Conservation (phyloP, 441 rosid genomes). For the Syzygium syzygioides region DNA sequence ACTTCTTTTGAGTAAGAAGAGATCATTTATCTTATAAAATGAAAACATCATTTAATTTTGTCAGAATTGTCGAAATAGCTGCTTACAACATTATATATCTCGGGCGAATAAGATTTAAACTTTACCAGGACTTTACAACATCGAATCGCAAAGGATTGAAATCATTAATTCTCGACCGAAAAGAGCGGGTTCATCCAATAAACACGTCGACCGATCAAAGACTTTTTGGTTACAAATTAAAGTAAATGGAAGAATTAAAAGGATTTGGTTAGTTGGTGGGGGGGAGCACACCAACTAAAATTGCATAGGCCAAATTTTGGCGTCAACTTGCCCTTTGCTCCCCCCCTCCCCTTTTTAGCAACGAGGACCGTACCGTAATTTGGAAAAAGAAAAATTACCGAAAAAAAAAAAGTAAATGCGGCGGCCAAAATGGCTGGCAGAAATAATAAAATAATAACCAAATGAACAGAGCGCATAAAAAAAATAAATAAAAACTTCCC, state of each 20-base stretch:
- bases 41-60: no score
- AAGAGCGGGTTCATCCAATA: background rate
- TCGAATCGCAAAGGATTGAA: rapidly evolving
- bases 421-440: background rate
- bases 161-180: background rate
- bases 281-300: background rate
- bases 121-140: no score
- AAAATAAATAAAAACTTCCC: background rate
- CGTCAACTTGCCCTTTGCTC: background rate
- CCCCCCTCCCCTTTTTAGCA: no score
- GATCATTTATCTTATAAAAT: no score
- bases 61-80: no score
- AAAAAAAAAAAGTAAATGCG: background rate
- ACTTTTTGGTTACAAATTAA: background rate
- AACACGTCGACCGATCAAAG: background rate
- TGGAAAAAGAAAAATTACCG: background rate
- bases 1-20: background rate
- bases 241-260: background rate
- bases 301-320: background rate
- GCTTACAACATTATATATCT: no score
- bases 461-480: background rate
- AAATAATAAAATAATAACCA: background rate
- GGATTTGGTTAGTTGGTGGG: background rate
- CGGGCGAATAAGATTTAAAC: no score
- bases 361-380: background rate